Percentiles rank a stretch among this genome's conserved stretches.
Evolutionary conservation across 1,284 basidiomycete species (phyloP).

Genomic region (Ceraceosorus bombacis): DNA sequence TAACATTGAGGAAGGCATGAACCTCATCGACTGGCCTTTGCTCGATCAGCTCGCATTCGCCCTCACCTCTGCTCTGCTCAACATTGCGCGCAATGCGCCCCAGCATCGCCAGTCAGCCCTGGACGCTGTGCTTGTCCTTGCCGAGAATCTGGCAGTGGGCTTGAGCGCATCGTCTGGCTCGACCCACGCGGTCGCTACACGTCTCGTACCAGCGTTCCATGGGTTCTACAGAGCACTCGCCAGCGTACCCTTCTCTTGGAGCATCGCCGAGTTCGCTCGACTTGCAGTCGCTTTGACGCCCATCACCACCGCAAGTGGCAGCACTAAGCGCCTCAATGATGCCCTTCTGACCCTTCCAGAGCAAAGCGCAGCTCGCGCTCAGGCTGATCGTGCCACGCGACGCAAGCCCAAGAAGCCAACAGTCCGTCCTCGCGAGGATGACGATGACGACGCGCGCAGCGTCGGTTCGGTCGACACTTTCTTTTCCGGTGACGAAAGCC

Average conservation of each 20-base stretch:
- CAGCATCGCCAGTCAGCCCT: conserved; percentile 56
- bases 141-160: conserved; percentile 16
- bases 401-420: conserved; percentile 29
- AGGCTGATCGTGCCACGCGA: conserved; percentile 28
- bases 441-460: conserved; percentile 23
- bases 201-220: conserved; percentile 68
- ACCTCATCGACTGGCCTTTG: conserved; percentile 31
- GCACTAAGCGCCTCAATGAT: conserved; percentile 51
- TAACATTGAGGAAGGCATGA: conserved; percentile 33
- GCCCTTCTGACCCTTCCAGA: conserved; percentile 51
- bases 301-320: conserved; percentile 60
- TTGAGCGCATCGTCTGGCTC: conserved; percentile 52
- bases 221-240: conserved; percentile 78
- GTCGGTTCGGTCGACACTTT: conserved; percentile 50
- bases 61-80: conserved; percentile 53
- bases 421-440: conserved; percentile 20
- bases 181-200: conserved; percentile 63
- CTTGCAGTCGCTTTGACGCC: conserved; percentile 57
- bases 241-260: conserved; percentile 69
- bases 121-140: conserved; percentile 25
- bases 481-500: conserved; percentile 44
- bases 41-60: conserved; percentile 43
- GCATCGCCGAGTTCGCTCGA: conserved; percentile 59
- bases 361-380: conserved; percentile 51
- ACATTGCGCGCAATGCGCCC: conserved; percentile 58